phyloP scores from a whole-genome alignment of 345 rosid genomes.

The Salix suchowensis region DNA sequence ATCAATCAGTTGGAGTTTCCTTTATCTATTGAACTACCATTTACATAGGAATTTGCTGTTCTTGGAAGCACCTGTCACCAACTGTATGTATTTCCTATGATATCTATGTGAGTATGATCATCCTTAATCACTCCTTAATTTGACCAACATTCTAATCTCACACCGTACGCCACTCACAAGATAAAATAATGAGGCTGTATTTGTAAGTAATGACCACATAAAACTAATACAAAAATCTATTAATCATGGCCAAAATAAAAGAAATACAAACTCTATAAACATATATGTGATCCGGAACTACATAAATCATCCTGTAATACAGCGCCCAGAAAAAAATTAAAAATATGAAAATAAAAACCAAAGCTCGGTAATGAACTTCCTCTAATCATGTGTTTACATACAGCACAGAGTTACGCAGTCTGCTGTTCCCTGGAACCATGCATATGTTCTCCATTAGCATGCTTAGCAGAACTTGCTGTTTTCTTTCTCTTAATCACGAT shows the following conservation, averaged over 20 bases:
- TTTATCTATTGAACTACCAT: no score
- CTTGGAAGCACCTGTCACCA: no score
- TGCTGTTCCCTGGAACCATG: slow-evolving; percentile 11
- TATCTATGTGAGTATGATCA: no score
- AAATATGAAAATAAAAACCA: neutral
- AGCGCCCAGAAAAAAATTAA: neutral
- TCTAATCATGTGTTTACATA: neutral
- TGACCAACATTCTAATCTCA: no score
- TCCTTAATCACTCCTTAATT: no score
- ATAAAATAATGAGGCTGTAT: neutral
- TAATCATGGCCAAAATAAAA: no score
- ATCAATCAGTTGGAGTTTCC: no score
- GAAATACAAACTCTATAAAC: no score
- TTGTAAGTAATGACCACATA: neutral
- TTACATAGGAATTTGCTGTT: no score
- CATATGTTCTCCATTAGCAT: slow-evolving; percentile 40
- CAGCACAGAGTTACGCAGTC: neutral
- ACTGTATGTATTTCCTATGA: no score
- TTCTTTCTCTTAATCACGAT: slow-evolving; percentile 59
- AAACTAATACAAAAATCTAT: neutral
- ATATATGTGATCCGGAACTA: neutral
- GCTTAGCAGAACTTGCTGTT: slow-evolving; percentile 22
- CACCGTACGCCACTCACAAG: no score
- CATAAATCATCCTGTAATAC: neutral
- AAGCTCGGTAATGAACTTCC: neutral